Percentiles rank a stretch among this genome's conserved stretches.
phyloP scores from a whole-genome alignment of 2,329 filamentous ascomycete genomes.

The Hypoxylon sp. region DNA sequence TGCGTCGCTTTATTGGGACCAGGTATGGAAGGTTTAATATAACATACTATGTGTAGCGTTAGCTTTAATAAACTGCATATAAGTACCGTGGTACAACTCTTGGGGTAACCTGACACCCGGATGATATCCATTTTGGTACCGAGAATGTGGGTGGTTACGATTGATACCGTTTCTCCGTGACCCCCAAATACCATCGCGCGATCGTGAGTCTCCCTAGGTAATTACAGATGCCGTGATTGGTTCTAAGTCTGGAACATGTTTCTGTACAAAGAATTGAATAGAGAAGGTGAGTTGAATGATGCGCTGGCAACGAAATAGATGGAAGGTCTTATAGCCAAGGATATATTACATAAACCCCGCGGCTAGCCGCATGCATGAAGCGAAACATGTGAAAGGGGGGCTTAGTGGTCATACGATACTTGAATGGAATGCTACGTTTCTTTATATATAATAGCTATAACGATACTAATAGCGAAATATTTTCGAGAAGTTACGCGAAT shows the following conservation, averaged over 20 bases:
- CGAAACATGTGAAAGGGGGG: slow-evolving; percentile 10
- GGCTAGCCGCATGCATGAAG: not conserved
- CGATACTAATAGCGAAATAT: not conserved
- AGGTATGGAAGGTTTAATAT: slow-evolving; percentile 16
- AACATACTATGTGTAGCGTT: slow-evolving; percentile 6
- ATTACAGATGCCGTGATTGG: not conserved
- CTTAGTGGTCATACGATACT: not conserved
- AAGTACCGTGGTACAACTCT: not conserved
- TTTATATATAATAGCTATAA: not conserved
- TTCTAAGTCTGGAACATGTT: not conserved
- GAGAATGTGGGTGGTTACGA: slow-evolving; percentile 1
- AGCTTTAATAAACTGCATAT: not conserved
- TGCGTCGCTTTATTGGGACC: not conserved
- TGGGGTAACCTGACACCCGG: not conserved
- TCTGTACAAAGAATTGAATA: not conserved
- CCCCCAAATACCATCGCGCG: not conserved
- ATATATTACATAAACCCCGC: slow-evolving; percentile 3
- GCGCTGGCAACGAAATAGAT: slow-evolving; percentile 4
- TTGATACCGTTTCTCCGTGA: slow-evolving; percentile 1
- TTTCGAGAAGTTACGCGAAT: not conserved
- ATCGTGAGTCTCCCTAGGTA: not conserved
- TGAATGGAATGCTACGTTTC: not conserved
- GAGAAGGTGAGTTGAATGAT: slow-evolving; percentile 8
- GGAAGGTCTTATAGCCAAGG: slow-evolving; percentile 6
- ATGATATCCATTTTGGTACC: slow-evolving; percentile 11